These are phyloP conservation scores for Heracleum sosnowskyi DNA, from an alignment of 129 eudicot genomes.

Conservation along the genomic window DNA sequence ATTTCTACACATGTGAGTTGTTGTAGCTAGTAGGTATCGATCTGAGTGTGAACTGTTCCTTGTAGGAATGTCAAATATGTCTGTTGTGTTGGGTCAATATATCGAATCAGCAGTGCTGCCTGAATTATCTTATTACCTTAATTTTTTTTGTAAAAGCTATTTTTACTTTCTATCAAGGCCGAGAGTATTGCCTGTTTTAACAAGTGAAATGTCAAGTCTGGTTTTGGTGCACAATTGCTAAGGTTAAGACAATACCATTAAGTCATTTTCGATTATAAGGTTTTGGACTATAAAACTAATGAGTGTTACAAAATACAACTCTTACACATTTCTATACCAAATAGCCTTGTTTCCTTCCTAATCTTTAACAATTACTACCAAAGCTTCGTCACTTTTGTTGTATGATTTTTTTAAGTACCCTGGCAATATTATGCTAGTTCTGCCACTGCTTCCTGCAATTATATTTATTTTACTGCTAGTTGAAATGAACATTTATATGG, in stretches of 20 bases:
- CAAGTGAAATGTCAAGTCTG: too few species aligned
- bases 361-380: too few species aligned
- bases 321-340: neutral
- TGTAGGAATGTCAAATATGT: neutral
- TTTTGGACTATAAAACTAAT: neutral
- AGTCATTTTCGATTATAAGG: neutral
- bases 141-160: neutral
- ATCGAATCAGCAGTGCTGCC: neutral
- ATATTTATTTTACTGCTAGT: too few species aligned
- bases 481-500: too few species aligned
- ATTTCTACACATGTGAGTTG: neutral
- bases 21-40: neutral
- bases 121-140: neutral
- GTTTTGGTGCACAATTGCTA: neutral
- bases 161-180: neutral
- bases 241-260: neutral
- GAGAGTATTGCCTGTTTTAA: neutral
- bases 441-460: too few species aligned
- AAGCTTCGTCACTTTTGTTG: too few species aligned
- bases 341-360: too few species aligned
- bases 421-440: neutral
- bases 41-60: too few species aligned
- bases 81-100: neutral
- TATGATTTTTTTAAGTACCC: neutral
- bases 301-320: too few species aligned